Evolutionary conservation across 75 land plant species (phyloP).

Genomic region (Pinus albicaulis): DNA sequence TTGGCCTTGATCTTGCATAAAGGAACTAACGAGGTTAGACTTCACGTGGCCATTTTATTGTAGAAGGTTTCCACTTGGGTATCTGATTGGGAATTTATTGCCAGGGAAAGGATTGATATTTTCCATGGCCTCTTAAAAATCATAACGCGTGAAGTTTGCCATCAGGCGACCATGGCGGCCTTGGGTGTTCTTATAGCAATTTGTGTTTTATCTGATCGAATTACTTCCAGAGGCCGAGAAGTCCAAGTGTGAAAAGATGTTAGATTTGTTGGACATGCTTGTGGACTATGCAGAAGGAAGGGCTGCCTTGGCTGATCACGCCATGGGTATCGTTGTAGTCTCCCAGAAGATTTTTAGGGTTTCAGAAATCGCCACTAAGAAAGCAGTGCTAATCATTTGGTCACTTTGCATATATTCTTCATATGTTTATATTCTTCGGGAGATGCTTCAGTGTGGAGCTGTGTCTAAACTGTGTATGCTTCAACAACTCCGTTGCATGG

Average conservation of each 20-base stretch:
- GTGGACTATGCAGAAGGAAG: slow-evolving; percentile 42
- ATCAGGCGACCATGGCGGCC: slow-evolving; percentile 23
- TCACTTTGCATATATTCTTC: slow-evolving; percentile 21
- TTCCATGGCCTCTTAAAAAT: no score
- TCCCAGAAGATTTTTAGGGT: slow-evolving; percentile 31
- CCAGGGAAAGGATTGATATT: no score
- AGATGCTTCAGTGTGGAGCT: slow-evolving; percentile 42
- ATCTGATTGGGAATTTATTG: no score
- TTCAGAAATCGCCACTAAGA: slow-evolving; percentile 31
- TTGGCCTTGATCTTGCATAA: not conserved
- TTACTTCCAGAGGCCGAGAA: no score
- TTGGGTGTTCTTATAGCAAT: slow-evolving; percentile 24
- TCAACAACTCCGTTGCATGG: slow-evolving; percentile 23
- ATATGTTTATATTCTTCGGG: slow-evolving; percentile 31
- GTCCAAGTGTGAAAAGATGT: not conserved
- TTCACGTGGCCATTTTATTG: not conserved
- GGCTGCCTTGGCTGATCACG: slow-evolving; percentile 33
- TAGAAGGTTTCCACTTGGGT: not conserved
- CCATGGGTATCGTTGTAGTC: slow-evolving; percentile 31
- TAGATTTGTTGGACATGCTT: slow-evolving; percentile 27
- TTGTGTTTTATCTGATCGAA: no score
- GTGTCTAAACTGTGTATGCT: slow-evolving; percentile 40
- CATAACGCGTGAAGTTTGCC: slow-evolving; percentile 20
- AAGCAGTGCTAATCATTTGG: slow-evolving; percentile 32
- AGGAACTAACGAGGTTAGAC: slow-evolving; percentile 1